Conservation (phyloP, 306 rosid genomes). For the Myrica gale region DNA sequence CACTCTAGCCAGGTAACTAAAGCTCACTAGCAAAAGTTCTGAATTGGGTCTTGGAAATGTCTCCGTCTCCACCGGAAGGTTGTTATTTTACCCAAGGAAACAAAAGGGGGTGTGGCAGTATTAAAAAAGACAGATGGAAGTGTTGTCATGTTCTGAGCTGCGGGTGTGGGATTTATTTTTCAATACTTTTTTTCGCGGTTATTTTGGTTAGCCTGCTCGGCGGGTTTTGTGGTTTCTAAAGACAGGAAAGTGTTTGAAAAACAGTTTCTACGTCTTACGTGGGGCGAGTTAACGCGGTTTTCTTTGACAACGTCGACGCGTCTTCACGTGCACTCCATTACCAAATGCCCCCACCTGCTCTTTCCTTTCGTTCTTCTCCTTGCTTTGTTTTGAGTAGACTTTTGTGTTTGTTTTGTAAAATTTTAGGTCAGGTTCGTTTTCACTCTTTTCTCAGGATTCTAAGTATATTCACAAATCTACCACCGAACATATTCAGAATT, state of each 20-base stretch:
- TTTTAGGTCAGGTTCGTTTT: too few species aligned
- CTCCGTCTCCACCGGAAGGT: slow-evolving; percentile 15
- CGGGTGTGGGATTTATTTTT: background rate
- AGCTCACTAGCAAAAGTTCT: background rate
- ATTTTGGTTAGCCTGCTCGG: slow-evolving; percentile 8
- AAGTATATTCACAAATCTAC: too few species aligned
- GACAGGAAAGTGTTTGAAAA: slow-evolving; percentile 14
- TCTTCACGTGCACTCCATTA: slow-evolving; percentile 34
- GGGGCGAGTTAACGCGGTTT: slow-evolving; percentile 39
- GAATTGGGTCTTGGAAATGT: background rate
- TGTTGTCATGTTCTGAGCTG: background rate
- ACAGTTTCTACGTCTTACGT: slow-evolving; percentile 4
- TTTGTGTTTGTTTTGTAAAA: too few species aligned
- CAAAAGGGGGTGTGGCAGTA: background rate
- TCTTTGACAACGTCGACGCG: slow-evolving; percentile 39
- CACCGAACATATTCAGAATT: too few species aligned
- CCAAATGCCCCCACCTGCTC: background rate
- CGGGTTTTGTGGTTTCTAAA: slow-evolving; percentile 22
- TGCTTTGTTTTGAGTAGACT: background rate
- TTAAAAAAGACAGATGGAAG: background rate
- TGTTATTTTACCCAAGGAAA: slow-evolving; percentile 23
- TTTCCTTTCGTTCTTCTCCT: background rate
- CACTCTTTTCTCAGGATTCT: too few species aligned
- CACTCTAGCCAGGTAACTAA: background rate
- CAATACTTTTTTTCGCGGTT: background rate